Evolutionary conservation across 495 filamentous ascomycete genomes (phyloP).

Genomic region (Aspergillus asperescens): DNA sequence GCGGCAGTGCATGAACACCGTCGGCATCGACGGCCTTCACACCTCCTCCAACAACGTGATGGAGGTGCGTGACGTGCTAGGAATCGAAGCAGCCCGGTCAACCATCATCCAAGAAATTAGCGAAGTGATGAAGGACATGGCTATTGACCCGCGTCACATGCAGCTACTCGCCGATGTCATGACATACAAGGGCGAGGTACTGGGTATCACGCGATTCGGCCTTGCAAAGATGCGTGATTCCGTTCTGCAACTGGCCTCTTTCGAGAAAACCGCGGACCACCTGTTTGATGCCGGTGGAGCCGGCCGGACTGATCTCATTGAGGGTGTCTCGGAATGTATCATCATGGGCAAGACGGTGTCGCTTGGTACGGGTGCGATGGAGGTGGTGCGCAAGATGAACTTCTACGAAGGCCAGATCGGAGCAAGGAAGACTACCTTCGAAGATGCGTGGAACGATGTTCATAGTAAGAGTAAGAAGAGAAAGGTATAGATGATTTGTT

Average conservation of each 20-base stretch:
- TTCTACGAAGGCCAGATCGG: slow-evolving; percentile 59
- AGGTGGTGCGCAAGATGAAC: slow-evolving; percentile 72
- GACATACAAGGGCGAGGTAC: slow-evolving; percentile 96
- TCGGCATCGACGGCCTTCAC: slow-evolving; percentile 70
- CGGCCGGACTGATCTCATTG: slow-evolving; percentile 82
- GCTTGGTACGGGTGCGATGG: slow-evolving; percentile 86
- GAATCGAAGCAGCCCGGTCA: slow-evolving; percentile 87
- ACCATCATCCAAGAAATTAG: slow-evolving; percentile 80
- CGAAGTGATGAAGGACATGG: slow-evolving; percentile 83
- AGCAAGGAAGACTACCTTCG: slow-evolving; percentile 65
- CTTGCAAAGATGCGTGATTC: slow-evolving; percentile 95
- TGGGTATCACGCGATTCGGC: slow-evolving; percentile 97
- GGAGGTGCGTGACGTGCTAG: slow-evolving; percentile 86
- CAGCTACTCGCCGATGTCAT: slow-evolving; percentile 97
- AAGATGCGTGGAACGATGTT: slow-evolving; percentile 60
- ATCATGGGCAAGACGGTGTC: slow-evolving; percentile 95
- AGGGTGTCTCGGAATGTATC: slow-evolving; percentile 94
- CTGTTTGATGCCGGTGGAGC: slow-evolving; percentile 89
- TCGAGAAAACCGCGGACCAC: slow-evolving; percentile 98
- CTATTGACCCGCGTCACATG: slow-evolving; percentile 98
- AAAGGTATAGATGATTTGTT: slow-evolving; percentile 14
- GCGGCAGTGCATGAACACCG: slow-evolving; percentile 81
- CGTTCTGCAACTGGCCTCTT: slow-evolving; percentile 90
- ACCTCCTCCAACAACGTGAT: slow-evolving; percentile 82
- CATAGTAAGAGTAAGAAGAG: slow-evolving; percentile 24